These are phyloP conservation scores for Syzygium syzygioides DNA, from an alignment of 441 rosid genomes.

Conservation along the genomic window DNA sequence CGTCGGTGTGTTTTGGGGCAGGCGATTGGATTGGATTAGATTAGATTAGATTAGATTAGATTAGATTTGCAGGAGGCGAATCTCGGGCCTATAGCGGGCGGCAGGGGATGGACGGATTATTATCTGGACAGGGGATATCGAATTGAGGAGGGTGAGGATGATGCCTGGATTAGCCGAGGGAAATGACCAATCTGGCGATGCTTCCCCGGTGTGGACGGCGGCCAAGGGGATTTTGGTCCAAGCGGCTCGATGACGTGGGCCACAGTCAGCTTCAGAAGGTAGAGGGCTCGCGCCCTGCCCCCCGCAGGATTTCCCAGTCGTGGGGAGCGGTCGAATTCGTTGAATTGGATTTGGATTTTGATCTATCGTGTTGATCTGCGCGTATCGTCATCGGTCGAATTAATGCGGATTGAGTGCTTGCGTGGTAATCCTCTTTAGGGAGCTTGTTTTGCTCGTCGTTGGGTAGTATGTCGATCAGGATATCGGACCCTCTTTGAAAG, in stretches of 20 bases:
- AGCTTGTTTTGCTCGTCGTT: neutral
- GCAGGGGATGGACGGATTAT: conserved; percentile 3
- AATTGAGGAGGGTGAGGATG: conserved; percentile 14
- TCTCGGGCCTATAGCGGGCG: neutral
- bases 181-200: conserved; percentile 62
- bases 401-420: neutral
- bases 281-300: neutral
- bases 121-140: conserved; percentile 14
- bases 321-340: neutral
- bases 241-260: conserved; percentile 59
- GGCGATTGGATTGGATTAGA: too few species aligned
- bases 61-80: neutral
- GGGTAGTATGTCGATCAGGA: conserved; percentile 23
- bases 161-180: conserved; percentile 78
- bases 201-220: conserved; percentile 16
- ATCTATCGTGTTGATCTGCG: neutral
- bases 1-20: too few species aligned
- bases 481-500: neutral
- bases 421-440: neutral
- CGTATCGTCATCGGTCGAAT: neutral
- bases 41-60: neutral
- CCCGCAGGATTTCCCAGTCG: neutral
- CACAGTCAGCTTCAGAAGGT: conserved; percentile 87
- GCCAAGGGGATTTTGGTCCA: conserved; percentile 84
- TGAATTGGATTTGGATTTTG: conserved; percentile 10